Evolutionary conservation across 441 rosid species (phyloP).

Genomic region (Erysimum cheiri): DNA sequence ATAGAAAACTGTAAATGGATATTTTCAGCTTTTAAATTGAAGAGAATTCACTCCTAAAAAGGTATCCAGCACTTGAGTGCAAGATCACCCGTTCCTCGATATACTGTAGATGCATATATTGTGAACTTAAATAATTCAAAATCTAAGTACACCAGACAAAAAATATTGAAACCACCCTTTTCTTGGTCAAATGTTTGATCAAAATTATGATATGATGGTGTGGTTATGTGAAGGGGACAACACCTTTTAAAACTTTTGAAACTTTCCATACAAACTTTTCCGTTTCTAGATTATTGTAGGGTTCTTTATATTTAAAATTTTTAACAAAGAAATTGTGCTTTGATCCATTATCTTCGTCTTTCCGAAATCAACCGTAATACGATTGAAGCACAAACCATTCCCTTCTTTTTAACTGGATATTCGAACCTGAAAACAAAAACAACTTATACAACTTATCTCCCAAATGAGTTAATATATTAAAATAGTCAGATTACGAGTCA

Average conservation of each 20-base stretch:
- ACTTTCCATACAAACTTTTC: conserved; percentile 16
- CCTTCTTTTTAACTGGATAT: no score
- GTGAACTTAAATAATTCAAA: conserved; percentile 28
- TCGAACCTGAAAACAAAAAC: no score
- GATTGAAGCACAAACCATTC: no score
- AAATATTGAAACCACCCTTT: conserved; percentile 11
- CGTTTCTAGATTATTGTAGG: conserved; percentile 1
- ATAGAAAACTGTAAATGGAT: not conserved
- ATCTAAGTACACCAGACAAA: conserved; percentile 14
- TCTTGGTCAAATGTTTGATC: conserved; percentile 30
- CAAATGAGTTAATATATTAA: not conserved
- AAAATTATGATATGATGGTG: conserved; percentile 26
- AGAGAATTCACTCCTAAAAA: not conserved
- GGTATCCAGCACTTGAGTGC: conserved; percentile 10
- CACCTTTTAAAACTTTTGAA: conserved; percentile 33
- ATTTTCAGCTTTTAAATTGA: not conserved
- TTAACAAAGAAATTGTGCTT: no score
- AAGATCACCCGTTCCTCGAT: conserved; percentile 21
- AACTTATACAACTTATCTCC: no score
- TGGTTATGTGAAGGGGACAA: conserved; percentile 21
- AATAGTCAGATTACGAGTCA: not conserved
- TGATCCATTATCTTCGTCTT: no score
- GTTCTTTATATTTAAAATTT: not conserved
- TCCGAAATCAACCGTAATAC: no score
- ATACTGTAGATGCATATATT: not conserved